Base-by-base conservation (phyloP, 2,329 filamentous ascomycete genomes). In the Hawksworthiomyces lignivorus region DNA sequence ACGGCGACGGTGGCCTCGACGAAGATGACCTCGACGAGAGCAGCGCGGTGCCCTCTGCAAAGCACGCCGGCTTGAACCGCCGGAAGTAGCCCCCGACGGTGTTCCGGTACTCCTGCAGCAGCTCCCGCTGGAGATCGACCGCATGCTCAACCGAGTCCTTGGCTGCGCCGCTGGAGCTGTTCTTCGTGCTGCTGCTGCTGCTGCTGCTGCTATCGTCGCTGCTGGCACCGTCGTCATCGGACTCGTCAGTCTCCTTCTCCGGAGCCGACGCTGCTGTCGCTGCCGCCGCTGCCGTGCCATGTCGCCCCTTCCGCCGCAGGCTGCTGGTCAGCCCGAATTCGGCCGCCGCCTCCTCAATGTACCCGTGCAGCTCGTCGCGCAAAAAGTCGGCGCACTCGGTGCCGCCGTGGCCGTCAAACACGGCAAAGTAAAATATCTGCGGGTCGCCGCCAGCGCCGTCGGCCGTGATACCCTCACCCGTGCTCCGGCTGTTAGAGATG, bases 401-500 rank as follows among this genome's bases (percentile, higher is more conserved):
- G 17, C 92, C 92, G 9, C 92, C 92, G 64, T 98, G 92, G 3
- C 92, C 92, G 62, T 98, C 92, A 56, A 97, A 98, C 1, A 97
- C 81, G 2, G 78, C 89, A 70, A 96, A 98, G 62, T 97, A 98
- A 62, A 98, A 98, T 26, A 97, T 82, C 59, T 97, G 90, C 1
- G 90, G 90, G 57, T 97, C 90, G 3, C 90, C 90, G 7, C 31
- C 39, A 2, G 84, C 78, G 50, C 82, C 84, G 44, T 86, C 84
- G 6, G 87, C 86, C 9, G 72, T 77, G 19, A 75, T 86, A 37
- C 75, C 80, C 62, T 79, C 79, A 48, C 69, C 75, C 19, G 64
- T 61, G 30, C 63, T 69, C 50, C 69, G 71, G 30, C 64, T 69
- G 52, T 70, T 72, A 36, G 61, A 64, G 39, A 72, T 64, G 35